Base-by-base conservation (phyloP, 192 early-diverging fungal species). In the Entomortierella lignicola region DNA sequence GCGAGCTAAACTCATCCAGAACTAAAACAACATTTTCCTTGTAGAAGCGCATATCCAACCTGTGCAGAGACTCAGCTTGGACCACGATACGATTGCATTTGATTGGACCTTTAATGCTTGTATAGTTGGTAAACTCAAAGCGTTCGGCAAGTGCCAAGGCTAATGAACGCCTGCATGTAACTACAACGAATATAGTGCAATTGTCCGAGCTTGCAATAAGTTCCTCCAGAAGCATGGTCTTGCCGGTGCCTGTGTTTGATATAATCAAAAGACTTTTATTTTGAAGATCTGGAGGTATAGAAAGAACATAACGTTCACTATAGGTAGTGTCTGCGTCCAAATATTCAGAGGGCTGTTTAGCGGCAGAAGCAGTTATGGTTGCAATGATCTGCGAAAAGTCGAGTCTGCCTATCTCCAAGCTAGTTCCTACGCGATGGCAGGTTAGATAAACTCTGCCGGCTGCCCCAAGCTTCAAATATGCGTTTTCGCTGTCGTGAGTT, bases 1-100 rank as follows among this genome's bases (percentile, higher is more conserved):
- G 52, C 23, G 69, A 71, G 69, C 69, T 62, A 51, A 71, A 44
- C 26, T 71, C 69, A 31, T 62, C 69, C 2, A 71, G 69, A 42
- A 71, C 62, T 27, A 62, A 18, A 41, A 62, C 34, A 4, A 51
- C 25, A 30, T 62, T 56, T 4, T 62, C 42, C 0, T 8, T 20
- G 31, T 62, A 71, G 60, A n/a, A 55, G 15, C 29, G 3, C 48
- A 43, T 26, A 10, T 62, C 41, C 23, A 71, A 8, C 31, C 60
- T 55, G 8, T 56, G 20, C 18, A 62, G 30, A 11, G 69, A 62
- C 30, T 71, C 60, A 12, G 60, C 48, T 29, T 71, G 69, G 25
- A 71, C 27, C 0, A 56, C 42, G n/a, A 71, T 1, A 15, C 18
- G 41, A 21, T 71, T 32, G 10, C 53, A 56, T 23, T n/a, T 42